These are phyloP conservation scores for Cystobasidiopsis lactophilus DNA, from an alignment of 768 basidiomycete species.

Conservation along the genomic window DNA sequence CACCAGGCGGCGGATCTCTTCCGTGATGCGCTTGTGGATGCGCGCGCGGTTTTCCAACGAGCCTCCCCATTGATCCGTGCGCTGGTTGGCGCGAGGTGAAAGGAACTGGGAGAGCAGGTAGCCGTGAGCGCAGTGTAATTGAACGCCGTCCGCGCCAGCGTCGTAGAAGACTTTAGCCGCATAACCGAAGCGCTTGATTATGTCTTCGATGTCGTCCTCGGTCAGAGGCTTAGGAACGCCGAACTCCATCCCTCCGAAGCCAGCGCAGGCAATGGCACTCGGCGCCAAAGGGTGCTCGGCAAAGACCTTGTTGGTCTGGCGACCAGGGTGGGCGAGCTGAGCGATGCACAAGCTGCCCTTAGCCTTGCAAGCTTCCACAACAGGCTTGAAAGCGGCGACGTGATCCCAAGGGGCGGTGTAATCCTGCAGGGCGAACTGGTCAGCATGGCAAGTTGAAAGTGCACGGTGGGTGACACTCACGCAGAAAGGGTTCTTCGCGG, in stretches of 20 bases:
- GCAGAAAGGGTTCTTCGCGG: conserved; percentile 21
- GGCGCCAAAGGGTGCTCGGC: conserved; percentile 12
- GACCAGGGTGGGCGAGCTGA: conserved; percentile 23
- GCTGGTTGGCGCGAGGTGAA: conserved; percentile 23
- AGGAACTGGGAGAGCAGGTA: conserved; percentile 24
- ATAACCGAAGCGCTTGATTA: conserved; percentile 41
- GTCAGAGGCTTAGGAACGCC: conserved; percentile 24
- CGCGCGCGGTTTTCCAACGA: conserved; percentile 24
- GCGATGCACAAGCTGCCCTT: conserved; percentile 19
- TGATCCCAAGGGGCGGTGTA: conserved; percentile 12
- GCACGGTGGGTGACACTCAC: conserved; percentile 1
- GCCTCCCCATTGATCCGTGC: conserved; percentile 26
- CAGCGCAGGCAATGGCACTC: too few species aligned
- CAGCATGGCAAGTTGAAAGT: too few species aligned
- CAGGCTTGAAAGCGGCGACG: conserved; percentile 19
- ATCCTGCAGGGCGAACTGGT: background rate
- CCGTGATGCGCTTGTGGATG: conserved; percentile 24
- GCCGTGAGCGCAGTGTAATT: conserved; percentile 39
- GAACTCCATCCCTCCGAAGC: conserved; percentile 7
- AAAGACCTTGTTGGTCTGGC: conserved; percentile 16
- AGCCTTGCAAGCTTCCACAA: conserved; percentile 19
- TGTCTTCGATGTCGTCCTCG: conserved; percentile 36
- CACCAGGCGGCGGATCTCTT: conserved; percentile 15
- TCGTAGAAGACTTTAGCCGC: conserved; percentile 43
- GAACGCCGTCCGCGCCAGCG: conserved; percentile 64